Evolutionary conservation across 176 grass and related monocot species (phyloP), one percentile per base, ranked within the genome.

Genomic region (Carex kokanica): DNA sequence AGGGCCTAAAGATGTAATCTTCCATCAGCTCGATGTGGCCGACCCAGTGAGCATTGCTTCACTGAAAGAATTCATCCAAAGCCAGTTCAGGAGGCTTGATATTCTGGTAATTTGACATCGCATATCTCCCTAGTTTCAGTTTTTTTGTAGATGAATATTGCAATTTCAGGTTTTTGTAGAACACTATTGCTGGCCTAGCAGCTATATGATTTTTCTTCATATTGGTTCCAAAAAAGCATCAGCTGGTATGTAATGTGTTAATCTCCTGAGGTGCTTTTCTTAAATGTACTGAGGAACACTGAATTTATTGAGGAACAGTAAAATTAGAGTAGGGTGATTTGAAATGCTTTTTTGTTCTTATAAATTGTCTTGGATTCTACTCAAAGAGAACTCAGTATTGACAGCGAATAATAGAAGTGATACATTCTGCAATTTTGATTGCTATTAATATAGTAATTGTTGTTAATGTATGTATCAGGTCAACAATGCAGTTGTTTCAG

Each of bases 1-100:
- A n/a, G n/a, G n/a, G n/a, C n/a, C n/a, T n/a, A n/a, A 53, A 0
- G 52, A 64, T 41, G 60, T 87, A 45, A 23, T 83, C 2, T 93
- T 93, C n/a, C 89, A 94, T 59, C 87, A 86, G 54, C 38, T 91
- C 1, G 89, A 94, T 24, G 13, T 94, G 27, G 77, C 87, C 10
- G 84, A 91, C n/a, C 12, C 72, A 64, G 49, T 77, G 0, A 91
- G 87, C 71, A 81, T 89, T 47, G 79, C 62, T 32, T 36, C 82
- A 16, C 9, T 91, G 17, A 75, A 79, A 0, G 87, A 70, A 20
- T 88, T 91, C 43, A 75, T 91, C 71, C 55, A 60, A 31, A 14
- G 29, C 21, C 78, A 81, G 4, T 94, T 89, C 0, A 72, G 85
- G 2, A 94, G 54, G 84, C 69, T 94, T 17, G 87, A 91, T 71